phyloP scores from a whole-genome alignment of 2,329 filamentous ascomycete genomes.

The Microsporum ferrugineum region DNA sequence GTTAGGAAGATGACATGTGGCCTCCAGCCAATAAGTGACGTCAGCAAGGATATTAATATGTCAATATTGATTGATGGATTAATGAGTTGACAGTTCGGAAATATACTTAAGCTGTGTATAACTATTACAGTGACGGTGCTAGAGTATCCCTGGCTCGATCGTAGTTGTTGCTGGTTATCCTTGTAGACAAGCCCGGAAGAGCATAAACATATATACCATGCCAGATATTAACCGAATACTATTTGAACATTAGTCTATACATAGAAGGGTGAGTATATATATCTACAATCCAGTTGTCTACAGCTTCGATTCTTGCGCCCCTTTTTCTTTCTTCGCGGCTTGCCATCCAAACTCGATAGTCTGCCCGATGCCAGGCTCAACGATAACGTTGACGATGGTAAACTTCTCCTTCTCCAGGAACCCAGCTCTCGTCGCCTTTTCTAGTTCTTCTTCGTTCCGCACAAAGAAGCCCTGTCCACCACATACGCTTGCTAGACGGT shows the following conservation, averaged over 20 bases:
- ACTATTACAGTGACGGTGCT: neutral
- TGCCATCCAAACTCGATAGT: slow-evolving; percentile 30
- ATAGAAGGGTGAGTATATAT: neutral
- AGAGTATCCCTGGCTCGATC: neutral
- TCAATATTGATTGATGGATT: neutral
- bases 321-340: slow-evolving; percentile 16
- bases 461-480: slow-evolving; percentile 45
- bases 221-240: no score
- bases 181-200: neutral
- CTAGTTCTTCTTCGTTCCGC: slow-evolving; percentile 41
- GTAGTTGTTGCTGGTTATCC: neutral
- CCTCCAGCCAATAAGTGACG: slow-evolving; percentile 4
- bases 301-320: slow-evolving; percentile 16
- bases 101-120: neutral
- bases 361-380: slow-evolving; percentile 41
- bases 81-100: neutral
- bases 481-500: slow-evolving; percentile 45
- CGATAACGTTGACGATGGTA: slow-evolving; percentile 45
- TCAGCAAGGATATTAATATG: neutral
- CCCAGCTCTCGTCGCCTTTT: slow-evolving; percentile 40
- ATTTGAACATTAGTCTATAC: neutral
- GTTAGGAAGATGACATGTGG: slow-evolving; percentile 8
- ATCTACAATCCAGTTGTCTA: slow-evolving; percentile 1
- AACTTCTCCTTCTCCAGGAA: slow-evolving; percentile 37
- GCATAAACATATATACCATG: neutral